Evolutionary conservation across 176 grass and related monocot species (phyloP).

Genomic region (Lolium rigidum): DNA sequence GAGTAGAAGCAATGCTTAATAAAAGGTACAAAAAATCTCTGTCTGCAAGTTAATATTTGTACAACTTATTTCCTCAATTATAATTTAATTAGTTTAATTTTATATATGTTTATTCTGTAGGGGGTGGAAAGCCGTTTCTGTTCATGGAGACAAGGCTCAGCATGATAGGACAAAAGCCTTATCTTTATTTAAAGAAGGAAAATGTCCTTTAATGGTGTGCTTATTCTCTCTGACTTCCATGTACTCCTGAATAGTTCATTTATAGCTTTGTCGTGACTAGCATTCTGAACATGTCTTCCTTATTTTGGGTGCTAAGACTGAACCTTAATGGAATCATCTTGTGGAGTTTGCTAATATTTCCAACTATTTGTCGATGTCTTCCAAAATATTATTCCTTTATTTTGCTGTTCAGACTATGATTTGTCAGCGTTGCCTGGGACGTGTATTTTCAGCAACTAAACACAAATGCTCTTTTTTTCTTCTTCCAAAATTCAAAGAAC

Average conservation of each 20-base stretch:
- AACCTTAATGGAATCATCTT: slow-evolving; percentile 18
- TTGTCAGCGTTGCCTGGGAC: neutral
- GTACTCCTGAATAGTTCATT: slow-evolving; percentile 13
- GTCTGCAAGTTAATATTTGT: slow-evolving; percentile 7
- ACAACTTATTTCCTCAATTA: slow-evolving; percentile 16
- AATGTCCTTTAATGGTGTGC: slow-evolving; percentile 83
- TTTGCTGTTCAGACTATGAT: neutral
- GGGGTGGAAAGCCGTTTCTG: slow-evolving; percentile 94
- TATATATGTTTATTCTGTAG: slow-evolving; percentile 54
- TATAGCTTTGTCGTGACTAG: slow-evolving; percentile 9
- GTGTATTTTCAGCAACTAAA: neutral
- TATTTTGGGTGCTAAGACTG: slow-evolving; percentile 33
- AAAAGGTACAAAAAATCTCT: slow-evolving; percentile 61
- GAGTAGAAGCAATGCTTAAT: slow-evolving; percentile 92
- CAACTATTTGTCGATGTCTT: neutral
- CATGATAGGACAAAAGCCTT: slow-evolving; percentile 91
- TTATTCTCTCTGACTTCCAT: slow-evolving; percentile 29
- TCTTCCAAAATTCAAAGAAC: neutral
- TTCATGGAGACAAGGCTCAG: slow-evolving; percentile 94
- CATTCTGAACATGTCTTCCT: slow-evolving; percentile 8
- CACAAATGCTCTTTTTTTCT: neutral
- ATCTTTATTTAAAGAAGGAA: slow-evolving; percentile 96
- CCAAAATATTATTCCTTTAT: neutral
- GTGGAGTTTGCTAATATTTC: neutral
- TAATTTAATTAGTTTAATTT: slow-evolving; percentile 33